These are phyloP conservation scores for Kwoniella sp. DNA, from an alignment of 768 basidiomycete species.

Conservation along the genomic window DNA sequence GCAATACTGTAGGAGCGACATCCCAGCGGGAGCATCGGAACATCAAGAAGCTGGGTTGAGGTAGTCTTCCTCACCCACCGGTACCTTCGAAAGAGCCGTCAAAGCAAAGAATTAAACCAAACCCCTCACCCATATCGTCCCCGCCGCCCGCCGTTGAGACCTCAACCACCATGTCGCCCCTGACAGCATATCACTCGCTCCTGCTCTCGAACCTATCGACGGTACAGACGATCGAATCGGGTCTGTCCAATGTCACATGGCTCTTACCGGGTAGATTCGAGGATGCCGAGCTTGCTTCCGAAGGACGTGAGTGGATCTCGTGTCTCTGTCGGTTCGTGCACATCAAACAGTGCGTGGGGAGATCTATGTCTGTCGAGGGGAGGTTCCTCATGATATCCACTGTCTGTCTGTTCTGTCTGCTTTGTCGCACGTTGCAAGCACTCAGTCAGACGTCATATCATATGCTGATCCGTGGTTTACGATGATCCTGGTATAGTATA, in stretches of 20 bases:
- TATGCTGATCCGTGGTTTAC: too few species aligned
- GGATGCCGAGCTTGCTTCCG: constrained; percentile 93
- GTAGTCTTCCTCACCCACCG: too few species aligned
- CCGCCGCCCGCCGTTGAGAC: too few species aligned
- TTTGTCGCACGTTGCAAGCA: too few species aligned
- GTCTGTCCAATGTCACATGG: constrained; percentile 88
- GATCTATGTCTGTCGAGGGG: neutral
- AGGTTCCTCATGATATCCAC: too few species aligned
- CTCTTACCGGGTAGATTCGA: constrained; percentile 94
- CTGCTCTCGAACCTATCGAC: constrained; percentile 81
- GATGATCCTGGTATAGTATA: too few species aligned
- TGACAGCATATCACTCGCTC: constrained; percentile 69
- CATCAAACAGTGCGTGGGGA: too few species aligned
- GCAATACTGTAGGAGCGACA: too few species aligned
- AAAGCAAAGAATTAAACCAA: neutral
- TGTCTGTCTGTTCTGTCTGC: too few species aligned
- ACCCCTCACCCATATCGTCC: constrained; percentile 2
- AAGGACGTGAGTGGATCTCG: constrained; percentile 72
- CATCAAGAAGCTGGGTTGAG: too few species aligned
- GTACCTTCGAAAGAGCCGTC: too few species aligned
- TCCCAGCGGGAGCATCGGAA: too few species aligned
- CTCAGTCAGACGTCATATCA: neutral
- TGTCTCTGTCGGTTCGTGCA: neutral
- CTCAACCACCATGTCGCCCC: constrained; percentile 16
- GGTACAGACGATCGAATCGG: constrained; percentile 84